Evolutionary conservation across 2,329 filamentous ascomycete species (phyloP), one percentile per base, ranked within the genome.

Genomic region (Sporothrix pseudoabietina): DNA sequence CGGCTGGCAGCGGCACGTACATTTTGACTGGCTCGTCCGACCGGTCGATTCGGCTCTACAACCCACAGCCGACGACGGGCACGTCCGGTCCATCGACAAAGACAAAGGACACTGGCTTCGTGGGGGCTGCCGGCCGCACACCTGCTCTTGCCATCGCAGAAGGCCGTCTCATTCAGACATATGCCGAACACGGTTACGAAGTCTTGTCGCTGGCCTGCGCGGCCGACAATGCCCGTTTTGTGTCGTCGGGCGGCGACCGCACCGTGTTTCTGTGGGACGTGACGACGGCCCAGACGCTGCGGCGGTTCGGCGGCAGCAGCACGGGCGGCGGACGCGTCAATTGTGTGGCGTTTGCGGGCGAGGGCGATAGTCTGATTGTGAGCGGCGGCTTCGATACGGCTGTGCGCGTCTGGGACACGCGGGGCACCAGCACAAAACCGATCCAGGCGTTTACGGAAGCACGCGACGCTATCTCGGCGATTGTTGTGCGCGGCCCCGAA

Each of bases 221-320:
- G 8, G 79, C 84, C 32, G 91, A 94, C 83, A 99, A 99, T 82
- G 88, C 93, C 76, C 89, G 89, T 59, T 98, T 99, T 81, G 91
- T 90, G 10, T 94, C 91, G n/a, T 88, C 89, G 0, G 96, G 96
- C 77, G 96, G 96, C 74, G 96, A 99, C 83, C 92, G 95, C 77
- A 87, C 88, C 75, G 94, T 97, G 0, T 98, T 98, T 80, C 86
- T 98, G 5, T 98, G 96, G 96, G 96, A 99, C 82, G 96, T 98
- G 0, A 86, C 91, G 65, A 92, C 90, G 2, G 94, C 92, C 22
- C 86, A 88, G 77, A 97, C 95, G 4, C 84, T 92, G 35, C 88
- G 93, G 30, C 87, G 96, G 39, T 96, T 95, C 30, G 63, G 41
- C 81, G 86, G 86, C 22, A 87, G 87, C 30, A 93, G 96, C 82